These are phyloP conservation scores for Heritiera littoralis DNA, from an alignment of 345 rosid species.

Conservation along the genomic window DNA sequence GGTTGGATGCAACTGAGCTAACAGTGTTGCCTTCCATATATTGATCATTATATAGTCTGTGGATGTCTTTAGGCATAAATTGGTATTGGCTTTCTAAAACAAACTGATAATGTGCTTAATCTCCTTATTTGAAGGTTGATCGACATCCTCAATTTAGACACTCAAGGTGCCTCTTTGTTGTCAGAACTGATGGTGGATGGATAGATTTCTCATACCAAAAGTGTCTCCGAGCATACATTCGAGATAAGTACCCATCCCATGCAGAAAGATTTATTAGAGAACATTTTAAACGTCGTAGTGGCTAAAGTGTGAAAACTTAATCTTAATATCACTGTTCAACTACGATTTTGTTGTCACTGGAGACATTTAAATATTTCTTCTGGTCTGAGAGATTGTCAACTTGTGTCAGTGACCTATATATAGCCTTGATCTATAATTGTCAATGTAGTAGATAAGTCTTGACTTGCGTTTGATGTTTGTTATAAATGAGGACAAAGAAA, in stretches of 20 bases:
- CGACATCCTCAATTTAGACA: slow-evolving; percentile 81
- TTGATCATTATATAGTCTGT: not conserved
- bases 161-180: slow-evolving; percentile 89
- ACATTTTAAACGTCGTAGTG: slow-evolving; percentile 70
- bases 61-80: not conserved
- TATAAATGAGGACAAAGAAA: slow-evolving; percentile 33
- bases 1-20: not conserved
- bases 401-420: slow-evolving; percentile 5
- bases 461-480: slow-evolving; percentile 30
- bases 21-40: not conserved
- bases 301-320: slow-evolving; percentile 26
- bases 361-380: not conserved
- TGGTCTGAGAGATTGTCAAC: not conserved
- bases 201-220: slow-evolving; percentile 97
- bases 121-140: slow-evolving; percentile 61
- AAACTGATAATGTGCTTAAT: slow-evolving; percentile 22
- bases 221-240: slow-evolving; percentile 79
- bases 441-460: slow-evolving; percentile 37
- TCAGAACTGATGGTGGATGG: slow-evolving; percentile 92
- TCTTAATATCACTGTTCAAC: slow-evolving; percentile 14
- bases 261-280: slow-evolving; percentile 80
- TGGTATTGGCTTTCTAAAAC: slow-evolving; percentile 14
- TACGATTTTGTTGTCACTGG: slow-evolving; percentile 8
- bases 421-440: slow-evolving; percentile 30
- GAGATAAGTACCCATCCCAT: slow-evolving; percentile 63